phyloP scores from a whole-genome alignment of 495 filamentous ascomycete genomes.

The Trichoderma asperelloides region DNA sequence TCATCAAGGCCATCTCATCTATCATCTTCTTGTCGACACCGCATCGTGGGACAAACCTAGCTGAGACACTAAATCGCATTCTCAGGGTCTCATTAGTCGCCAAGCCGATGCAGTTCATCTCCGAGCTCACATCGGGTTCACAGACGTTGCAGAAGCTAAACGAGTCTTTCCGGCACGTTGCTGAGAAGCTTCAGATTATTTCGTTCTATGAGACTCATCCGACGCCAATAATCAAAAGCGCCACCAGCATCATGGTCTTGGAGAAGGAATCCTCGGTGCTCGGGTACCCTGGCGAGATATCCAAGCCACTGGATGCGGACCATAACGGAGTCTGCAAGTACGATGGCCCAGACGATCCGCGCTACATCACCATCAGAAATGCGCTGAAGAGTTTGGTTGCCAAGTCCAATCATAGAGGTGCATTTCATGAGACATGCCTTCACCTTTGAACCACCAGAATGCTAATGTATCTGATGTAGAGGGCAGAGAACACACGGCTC shows the following conservation, averaged over 20 bases:
- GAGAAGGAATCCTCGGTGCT: slow-evolving; percentile 37
- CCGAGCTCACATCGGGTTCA: slow-evolving; percentile 32
- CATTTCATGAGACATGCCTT: background rate
- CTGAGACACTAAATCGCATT: slow-evolving; percentile 28
- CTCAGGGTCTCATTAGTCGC: slow-evolving; percentile 18
- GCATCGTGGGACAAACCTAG: slow-evolving; percentile 38
- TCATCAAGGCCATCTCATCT: slow-evolving; percentile 25
- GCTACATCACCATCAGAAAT: slow-evolving; percentile 33
- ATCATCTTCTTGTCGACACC: slow-evolving; percentile 43
- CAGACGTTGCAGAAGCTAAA: slow-evolving; percentile 32
- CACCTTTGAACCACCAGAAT: background rate
- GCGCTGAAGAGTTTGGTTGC: slow-evolving; percentile 20
- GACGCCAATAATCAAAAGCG: slow-evolving; percentile 24
- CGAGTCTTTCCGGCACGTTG: slow-evolving; percentile 38
- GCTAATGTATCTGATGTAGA: background rate
- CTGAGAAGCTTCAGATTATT: slow-evolving; percentile 25
- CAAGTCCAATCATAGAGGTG: slow-evolving; percentile 1
- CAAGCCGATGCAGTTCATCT: slow-evolving; percentile 30
- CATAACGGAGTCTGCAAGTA: slow-evolving; percentile 44
- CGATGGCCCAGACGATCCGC: slow-evolving; percentile 27
- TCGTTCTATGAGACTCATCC: slow-evolving; percentile 43
- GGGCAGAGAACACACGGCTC: background rate
- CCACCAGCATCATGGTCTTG: slow-evolving; percentile 24
- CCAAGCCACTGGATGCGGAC: slow-evolving; percentile 34
- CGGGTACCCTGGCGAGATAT: slow-evolving; percentile 35